Percentiles rank a stretch among this genome's conserved stretches.
Evolutionary conservation across 768 basidiomycete genomes (phyloP).

Genomic region (Tylopilus cervinicoccineus): DNA sequence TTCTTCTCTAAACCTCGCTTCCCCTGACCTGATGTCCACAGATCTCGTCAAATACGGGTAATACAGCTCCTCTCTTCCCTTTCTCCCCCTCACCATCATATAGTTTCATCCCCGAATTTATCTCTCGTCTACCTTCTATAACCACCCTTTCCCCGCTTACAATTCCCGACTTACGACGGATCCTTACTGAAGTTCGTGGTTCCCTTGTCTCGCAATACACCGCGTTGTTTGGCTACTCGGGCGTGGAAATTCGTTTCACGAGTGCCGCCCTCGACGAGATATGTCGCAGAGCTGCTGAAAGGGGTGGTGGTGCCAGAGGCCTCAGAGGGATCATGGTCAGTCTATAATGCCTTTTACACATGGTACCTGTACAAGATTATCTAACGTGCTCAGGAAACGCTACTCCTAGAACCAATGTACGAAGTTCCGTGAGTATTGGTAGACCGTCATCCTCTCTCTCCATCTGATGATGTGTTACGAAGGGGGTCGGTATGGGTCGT

Average conservation of each 20-base stretch:
- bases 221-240: slow-evolving; percentile 77
- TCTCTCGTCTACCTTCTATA: slow-evolving; percentile 89
- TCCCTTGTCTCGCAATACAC: slow-evolving; percentile 89
- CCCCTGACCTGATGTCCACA: slow-evolving; percentile 20
- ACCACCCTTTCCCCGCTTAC: slow-evolving; percentile 80
- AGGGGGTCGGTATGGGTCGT: slow-evolving; percentile 61
- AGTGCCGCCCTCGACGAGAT: slow-evolving; percentile 75
- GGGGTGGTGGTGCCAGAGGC: slow-evolving; percentile 89
- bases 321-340: slow-evolving; percentile 83
- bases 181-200: slow-evolving; percentile 89
- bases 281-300: slow-evolving; percentile 69
- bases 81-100: slow-evolving; percentile 3
- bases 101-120: slow-evolving; percentile 93
- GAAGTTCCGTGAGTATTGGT: slow-evolving; percentile 71
- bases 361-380: neutral
- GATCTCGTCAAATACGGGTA: slow-evolving; percentile 87
- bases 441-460: slow-evolving; percentile 1
- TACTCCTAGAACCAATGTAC: slow-evolving; percentile 90
- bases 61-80: neutral
- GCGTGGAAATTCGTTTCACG: slow-evolving; percentile 85
- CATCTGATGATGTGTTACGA: slow-evolving; percentile 2
- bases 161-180: slow-evolving; percentile 77
- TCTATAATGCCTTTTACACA: slow-evolving; percentile 1
- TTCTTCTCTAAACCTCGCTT: neutral
- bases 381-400: slow-evolving; percentile 50